Evolutionary conservation across 2,329 filamentous ascomycete genomes (phyloP).

Genomic region (Botrytis squamosa): DNA sequence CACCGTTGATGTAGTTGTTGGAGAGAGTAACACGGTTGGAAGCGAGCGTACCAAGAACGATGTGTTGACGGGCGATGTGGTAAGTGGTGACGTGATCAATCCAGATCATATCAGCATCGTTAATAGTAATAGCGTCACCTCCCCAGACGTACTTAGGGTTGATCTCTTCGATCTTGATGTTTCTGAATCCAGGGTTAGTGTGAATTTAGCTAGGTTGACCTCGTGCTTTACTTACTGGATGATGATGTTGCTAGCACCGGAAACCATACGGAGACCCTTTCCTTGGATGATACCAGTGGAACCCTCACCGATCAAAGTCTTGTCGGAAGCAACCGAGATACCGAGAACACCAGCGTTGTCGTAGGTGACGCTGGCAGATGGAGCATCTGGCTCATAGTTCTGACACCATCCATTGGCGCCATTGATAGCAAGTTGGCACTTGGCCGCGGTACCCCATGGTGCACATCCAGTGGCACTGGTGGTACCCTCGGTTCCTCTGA

Average conservation of each 20-base stretch:
- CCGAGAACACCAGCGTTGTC: slow-evolving; percentile 32
- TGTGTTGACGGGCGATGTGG: slow-evolving; percentile 46
- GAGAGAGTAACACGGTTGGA: slow-evolving; percentile 46
- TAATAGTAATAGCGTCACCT: slow-evolving; percentile 41
- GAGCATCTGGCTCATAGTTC: slow-evolving; percentile 6
- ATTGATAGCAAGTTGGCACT: slow-evolving; percentile 55
- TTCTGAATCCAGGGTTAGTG: slow-evolving; percentile 18
- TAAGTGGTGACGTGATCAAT: slow-evolving; percentile 41
- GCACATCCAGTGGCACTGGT: slow-evolving; percentile 25
- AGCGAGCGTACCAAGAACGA: slow-evolving; percentile 41
- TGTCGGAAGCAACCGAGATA: slow-evolving; percentile 36
- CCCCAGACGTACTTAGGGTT: slow-evolving; percentile 44
- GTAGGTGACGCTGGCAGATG: slow-evolving; percentile 25
- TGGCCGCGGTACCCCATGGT: slow-evolving; percentile 41
- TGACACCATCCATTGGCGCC: not conserved
- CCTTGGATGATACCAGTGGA: slow-evolving; percentile 34
- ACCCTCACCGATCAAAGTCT: slow-evolving; percentile 37
- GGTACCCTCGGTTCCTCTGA: slow-evolving; percentile 49
- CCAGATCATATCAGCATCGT: slow-evolving; percentile 41
- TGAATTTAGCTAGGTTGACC: not conserved
- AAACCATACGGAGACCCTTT: slow-evolving; percentile 36
- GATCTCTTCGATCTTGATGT: slow-evolving; percentile 37
- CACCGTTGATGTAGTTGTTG: slow-evolving; percentile 48
- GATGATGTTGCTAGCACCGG: slow-evolving; percentile 33
- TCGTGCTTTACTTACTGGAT: slow-evolving; percentile 24